Conservation (phyloP, 2,329 filamentous ascomycete genomes). For the Arthrobotrys pseudoclavata region DNA sequence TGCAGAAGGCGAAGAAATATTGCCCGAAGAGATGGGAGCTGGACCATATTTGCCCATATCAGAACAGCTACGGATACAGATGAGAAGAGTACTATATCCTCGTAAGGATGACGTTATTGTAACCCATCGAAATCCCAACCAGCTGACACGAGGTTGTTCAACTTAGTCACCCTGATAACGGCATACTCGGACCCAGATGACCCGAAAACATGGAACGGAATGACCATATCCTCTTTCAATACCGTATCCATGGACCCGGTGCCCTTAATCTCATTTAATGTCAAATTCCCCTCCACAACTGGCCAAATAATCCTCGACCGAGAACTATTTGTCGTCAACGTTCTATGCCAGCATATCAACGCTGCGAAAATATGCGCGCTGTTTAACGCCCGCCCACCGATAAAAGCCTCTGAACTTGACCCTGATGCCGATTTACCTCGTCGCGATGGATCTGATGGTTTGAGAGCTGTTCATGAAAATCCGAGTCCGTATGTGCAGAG, state of each 20-base stretch:
- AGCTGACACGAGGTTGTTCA: not conserved
- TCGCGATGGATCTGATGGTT: slow-evolving; percentile 11
- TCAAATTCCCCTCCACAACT: slow-evolving; percentile 62
- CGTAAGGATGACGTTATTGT: slow-evolving; percentile 17
- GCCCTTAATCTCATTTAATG: slow-evolving; percentile 63
- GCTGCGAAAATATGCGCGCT: slow-evolving; percentile 32
- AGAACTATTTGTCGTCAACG: slow-evolving; percentile 55
- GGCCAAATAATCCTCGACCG: slow-evolving; percentile 47
- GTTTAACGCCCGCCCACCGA: slow-evolving; percentile 42
- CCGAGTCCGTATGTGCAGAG: not conserved
- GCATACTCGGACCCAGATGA: slow-evolving; percentile 39
- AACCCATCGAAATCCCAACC: not conserved
- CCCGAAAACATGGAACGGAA: slow-evolving; percentile 61
- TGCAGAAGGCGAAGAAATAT: slow-evolving; percentile 36
- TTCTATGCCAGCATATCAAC: slow-evolving; percentile 54
- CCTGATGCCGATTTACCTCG: not conserved
- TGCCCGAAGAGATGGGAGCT: slow-evolving; percentile 25
- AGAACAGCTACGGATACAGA: slow-evolving; percentile 47
- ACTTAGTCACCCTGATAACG: slow-evolving; percentile 36
- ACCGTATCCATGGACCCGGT: slow-evolving; percentile 62
- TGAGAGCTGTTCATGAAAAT: slow-evolving; percentile 14
- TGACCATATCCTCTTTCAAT: slow-evolving; percentile 63
- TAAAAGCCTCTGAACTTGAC: not conserved
- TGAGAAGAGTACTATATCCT: slow-evolving; percentile 56
- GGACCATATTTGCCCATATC: slow-evolving; percentile 43